Base-by-base conservation (phyloP, 208 protist species). In the Leptomonas pyrrhocoris region DNA sequence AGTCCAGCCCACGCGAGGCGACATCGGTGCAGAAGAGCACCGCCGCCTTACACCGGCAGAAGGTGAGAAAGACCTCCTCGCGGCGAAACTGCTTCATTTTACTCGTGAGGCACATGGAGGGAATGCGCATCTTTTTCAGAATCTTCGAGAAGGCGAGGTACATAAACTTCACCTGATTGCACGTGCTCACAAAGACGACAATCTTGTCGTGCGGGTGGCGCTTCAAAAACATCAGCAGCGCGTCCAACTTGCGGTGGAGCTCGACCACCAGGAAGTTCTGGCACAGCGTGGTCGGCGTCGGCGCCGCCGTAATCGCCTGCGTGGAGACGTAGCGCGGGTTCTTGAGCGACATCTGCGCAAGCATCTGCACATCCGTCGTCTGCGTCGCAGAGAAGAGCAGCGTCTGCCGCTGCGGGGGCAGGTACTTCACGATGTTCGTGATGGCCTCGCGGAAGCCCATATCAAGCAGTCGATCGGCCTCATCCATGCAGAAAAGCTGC, bases 321-420 rank as follows among this genome's bases (percentile, higher is more conserved):
- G 98, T 94, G 25, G 92, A 89, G 36, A 99, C 84, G 76, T 99
- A 99, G 62, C 98, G 96, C 21, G 98, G 97, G 60, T 98, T 76
- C 25, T 92, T 89, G 19, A 98, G 73, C 18, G 83, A 86, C 61
- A 99, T 80, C 50, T 97, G 75, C 21, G 94, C 94, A 0, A 99
- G 84, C 80, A 98, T 95, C 54, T 97, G 86, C 53, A 99, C 91
- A 42, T 94, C 92, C 51, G 86, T 98, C 11, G 98, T 99, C 76
- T 99, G 98, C 16, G 99, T 99, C 3, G 99, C 99, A 0, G 96
- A 99, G 80, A 99, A 99, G n/a, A 99, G 88, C 23, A 99, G 85
- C n/a, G 98, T 99, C 85, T 99, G 98, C 36, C 98, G 88, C 36
- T 81, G 71, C 21, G 71, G 64, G 2, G 88, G 89, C 12, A 99